Evolutionary conservation across 768 basidiomycete genomes (phyloP).

Genomic region (Phaffia australis): DNA sequence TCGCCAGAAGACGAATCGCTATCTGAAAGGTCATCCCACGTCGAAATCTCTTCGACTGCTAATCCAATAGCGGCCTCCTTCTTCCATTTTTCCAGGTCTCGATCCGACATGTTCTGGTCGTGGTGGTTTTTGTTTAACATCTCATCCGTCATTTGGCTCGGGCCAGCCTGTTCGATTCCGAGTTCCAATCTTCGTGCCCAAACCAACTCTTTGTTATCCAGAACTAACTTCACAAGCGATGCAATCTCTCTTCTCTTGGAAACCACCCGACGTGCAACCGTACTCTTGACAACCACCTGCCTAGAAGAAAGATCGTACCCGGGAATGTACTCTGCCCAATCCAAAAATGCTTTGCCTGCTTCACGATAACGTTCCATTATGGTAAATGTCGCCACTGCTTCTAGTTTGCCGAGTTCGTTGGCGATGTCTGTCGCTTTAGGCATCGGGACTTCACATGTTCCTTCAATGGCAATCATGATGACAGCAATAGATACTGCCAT

Average conservation of each 20-base stretch:
- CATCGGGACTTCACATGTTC: constrained; percentile 3
- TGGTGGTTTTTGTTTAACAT: neutral
- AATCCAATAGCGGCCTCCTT: neutral
- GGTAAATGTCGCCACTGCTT: constrained; percentile 20
- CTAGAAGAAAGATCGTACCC: constrained; percentile 14
- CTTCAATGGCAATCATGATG: constrained; percentile 22
- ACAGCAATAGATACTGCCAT: constrained; percentile 19
- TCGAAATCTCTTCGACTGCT: constrained; percentile 3
- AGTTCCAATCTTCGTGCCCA: constrained; percentile 10
- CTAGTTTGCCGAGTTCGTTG: constrained; percentile 9
- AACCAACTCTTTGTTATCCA: constrained; percentile 7
- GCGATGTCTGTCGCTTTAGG: constrained; percentile 17
- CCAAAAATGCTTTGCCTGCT: constrained; percentile 11
- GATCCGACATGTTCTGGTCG: neutral
- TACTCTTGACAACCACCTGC: neutral
- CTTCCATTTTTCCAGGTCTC: constrained; percentile 1
- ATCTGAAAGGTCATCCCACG: constrained; percentile 15
- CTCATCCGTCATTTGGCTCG: neutral
- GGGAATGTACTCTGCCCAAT: constrained; percentile 22
- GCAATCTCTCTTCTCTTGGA: constrained; percentile 20
- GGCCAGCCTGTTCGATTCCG: constrained; percentile 5
- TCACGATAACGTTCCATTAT: constrained; percentile 25
- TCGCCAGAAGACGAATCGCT: too few species aligned
- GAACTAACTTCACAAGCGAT: constrained; percentile 7
- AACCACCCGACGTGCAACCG: neutral